Base-by-base conservation (phyloP, 768 basidiomycete genomes). In the Cyclocybe cylindracea region DNA sequence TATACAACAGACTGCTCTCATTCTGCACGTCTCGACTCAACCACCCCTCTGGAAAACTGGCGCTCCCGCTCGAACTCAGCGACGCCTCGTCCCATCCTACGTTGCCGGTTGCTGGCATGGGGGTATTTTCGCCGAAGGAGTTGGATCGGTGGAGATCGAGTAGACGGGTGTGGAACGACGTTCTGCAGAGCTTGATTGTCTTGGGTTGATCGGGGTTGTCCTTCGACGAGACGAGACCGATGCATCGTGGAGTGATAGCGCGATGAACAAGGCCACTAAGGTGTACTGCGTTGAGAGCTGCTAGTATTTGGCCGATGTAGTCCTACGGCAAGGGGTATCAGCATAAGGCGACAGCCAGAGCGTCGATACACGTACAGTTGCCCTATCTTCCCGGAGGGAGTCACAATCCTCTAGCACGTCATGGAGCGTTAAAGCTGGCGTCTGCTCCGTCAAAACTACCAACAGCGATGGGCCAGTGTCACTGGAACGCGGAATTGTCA, bases 61-160 rank as follows among this genome's bases (percentile, higher is more conserved):
- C 45, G 45, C 16, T 56, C 56, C 43, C 10, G 38, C 5, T 11
- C 32, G 4, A 6, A 39, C n/a, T 14, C 14, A 13, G 34, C 19
- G 32, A 36, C 13, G 7, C 8, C 10, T 55, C 63, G 16, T 34
- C 69, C 68, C 70, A 77, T 61, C 69, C 63, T 70, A 88, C 87
- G 69, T 77, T 66, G 39, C 77, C 1, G 58, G 55, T 31, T 78
- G 77, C 16, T 74, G 51, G 35, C 16, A 54, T 46, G 16, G 58
- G 1, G 68, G 59, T 7, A 66, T 60, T 64, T 68, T 58, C 10
- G 70, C 79, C 79, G 57, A 96, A 91, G 0, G 86, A 82, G 59
- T 97, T 93, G 2, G 94, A 96, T 13, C 85, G 77, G 61, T 96
- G 88, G 32, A 94, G 71, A 63, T 96, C 93, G 19, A 86, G 72